Evolutionary conservation across 805 yeast genomes (phyloP).

Genomic region (Wickerhamomyces kurtzmanii): DNA sequence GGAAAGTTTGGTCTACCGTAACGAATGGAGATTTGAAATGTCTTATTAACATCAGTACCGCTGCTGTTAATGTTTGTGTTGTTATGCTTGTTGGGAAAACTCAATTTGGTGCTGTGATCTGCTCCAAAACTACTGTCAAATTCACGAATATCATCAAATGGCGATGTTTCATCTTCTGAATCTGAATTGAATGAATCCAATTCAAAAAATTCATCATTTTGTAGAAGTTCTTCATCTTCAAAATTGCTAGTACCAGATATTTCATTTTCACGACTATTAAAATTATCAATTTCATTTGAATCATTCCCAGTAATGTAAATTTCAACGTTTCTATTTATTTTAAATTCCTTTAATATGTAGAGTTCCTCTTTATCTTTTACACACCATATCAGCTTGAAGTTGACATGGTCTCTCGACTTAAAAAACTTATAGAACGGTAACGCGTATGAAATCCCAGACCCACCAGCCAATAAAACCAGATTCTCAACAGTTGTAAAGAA

Average conservation of each 20-base stretch:
- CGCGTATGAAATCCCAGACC: slow-evolving; percentile 64
- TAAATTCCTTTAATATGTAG: slow-evolving; percentile 31
- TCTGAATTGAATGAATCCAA: slow-evolving; percentile 11
- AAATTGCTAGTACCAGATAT: slow-evolving; percentile 8
- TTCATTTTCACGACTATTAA: slow-evolving; percentile 8
- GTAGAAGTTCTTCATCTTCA: slow-evolving; percentile 2
- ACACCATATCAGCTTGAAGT: slow-evolving; percentile 44
- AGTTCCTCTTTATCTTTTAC: slow-evolving; percentile 35
- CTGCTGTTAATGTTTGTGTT: too few relatives aligned
- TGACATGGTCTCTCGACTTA: slow-evolving; percentile 10
- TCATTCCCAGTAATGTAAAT: slow-evolving; percentile 25
- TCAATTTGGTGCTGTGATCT: slow-evolving; percentile 4
- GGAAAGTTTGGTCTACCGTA: slow-evolving; percentile 37
- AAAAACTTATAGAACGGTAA: slow-evolving; percentile 32
- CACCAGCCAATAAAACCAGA: slow-evolving; percentile 54
- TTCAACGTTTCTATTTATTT: slow-evolving; percentile 21
- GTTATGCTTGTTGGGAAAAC: too few relatives aligned
- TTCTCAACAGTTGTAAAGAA: slow-evolving; percentile 40
- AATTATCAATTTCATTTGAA: slow-evolving; percentile 2
- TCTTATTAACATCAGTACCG: too few relatives aligned
- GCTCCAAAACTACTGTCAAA: too few relatives aligned
- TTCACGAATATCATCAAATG: slow-evolving; percentile 10
- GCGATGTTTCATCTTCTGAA: too few relatives aligned
- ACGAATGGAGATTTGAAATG: slow-evolving; percentile 9
- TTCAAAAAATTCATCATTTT: slow-evolving; percentile 13